Base-by-base conservation (phyloP, 2,329 filamentous ascomycete species). In the Trichoderma sp. region DNA sequence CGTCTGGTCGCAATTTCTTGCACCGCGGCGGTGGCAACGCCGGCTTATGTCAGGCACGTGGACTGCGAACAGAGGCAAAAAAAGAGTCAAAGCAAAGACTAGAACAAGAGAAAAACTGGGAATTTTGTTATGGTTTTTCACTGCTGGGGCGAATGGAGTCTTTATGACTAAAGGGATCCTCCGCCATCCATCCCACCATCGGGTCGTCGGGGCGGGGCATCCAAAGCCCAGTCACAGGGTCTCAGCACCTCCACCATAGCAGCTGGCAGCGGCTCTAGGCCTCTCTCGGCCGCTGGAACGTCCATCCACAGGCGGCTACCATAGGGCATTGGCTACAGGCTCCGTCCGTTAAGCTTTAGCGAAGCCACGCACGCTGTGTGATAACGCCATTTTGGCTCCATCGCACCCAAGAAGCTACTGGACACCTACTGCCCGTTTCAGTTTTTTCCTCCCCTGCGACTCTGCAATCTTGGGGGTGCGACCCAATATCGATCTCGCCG, bases 301-400 rank as follows among this genome's bases (percentile, higher is more conserved):
- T 29, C 53, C 38, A 14, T 38, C 62, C 14, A 64, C 31, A 64
- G 33, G 31, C 21, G 38, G 38, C 62, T 72, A n/a, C 14, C 27
- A 71, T 56, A 56, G 50, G 50, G 50, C 50, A 24, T 24, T 56
- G 21, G 50, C 45, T 56, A 56, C 50, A 62, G 60, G 38, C 53
- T 62, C 67, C 67, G 27, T 64, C 75, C 68, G 60, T 67, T 53
- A 74, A 75, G 63, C 35, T 68, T 74, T 74, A 74, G 75, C 75
- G 75, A 76, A 76, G 50, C 33, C 35, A 38, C 74, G 60, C 68
- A 65, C 38, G 69, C 59, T 74, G 74, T 56, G 18, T 56, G 80
- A 84, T 84, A 83, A 84, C 83, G 83, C 83, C 83, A 84, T 84
- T 81, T 79, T 81, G 76, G 80, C 82, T 81, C 80, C 81, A 82